These are phyloP conservation scores for Sporothrix schenckii DNA, from an alignment of 2,329 filamentous ascomycete species.

Conservation along the genomic window DNA sequence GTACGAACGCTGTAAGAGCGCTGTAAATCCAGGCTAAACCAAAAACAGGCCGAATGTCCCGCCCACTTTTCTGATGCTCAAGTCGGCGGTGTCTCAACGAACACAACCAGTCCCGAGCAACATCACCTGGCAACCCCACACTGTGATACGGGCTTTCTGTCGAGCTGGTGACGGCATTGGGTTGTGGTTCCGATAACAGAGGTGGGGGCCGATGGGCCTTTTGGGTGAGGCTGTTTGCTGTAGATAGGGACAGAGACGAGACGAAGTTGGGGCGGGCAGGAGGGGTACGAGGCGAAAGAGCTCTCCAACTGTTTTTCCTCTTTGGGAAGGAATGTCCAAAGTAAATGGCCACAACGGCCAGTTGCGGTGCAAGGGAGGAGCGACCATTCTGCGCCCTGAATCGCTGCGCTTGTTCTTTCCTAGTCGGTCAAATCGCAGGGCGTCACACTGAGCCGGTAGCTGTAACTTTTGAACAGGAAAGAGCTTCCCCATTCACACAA, in stretches of 20 bases:
- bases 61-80: conserved; percentile 16
- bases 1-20: neutral
- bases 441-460: too few relatives aligned
- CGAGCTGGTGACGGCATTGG: too few relatives aligned
- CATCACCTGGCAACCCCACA: neutral
- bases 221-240: neutral
- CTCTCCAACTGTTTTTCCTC: conserved; percentile 12
- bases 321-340: conserved; percentile 29
- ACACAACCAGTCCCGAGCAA: too few relatives aligned
- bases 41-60: conserved; percentile 16
- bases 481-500: conserved; percentile 1
- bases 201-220: neutral
- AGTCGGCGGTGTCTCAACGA: too few relatives aligned
- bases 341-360: neutral
- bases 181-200: neutral
- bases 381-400: neutral
- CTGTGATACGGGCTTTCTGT: neutral
- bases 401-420: conserved; percentile 21
- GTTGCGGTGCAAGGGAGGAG: conserved; percentile 4
- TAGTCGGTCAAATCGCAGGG: conserved; percentile 22
- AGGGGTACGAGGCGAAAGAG: neutral
- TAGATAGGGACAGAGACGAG: too few relatives aligned
- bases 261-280: too few relatives aligned
- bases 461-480: too few relatives aligned
- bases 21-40: neutral